These are phyloP conservation scores for Exserohilum turcica DNA, from an alignment of 2,329 filamentous ascomycete genomes.

Conservation along the genomic window DNA sequence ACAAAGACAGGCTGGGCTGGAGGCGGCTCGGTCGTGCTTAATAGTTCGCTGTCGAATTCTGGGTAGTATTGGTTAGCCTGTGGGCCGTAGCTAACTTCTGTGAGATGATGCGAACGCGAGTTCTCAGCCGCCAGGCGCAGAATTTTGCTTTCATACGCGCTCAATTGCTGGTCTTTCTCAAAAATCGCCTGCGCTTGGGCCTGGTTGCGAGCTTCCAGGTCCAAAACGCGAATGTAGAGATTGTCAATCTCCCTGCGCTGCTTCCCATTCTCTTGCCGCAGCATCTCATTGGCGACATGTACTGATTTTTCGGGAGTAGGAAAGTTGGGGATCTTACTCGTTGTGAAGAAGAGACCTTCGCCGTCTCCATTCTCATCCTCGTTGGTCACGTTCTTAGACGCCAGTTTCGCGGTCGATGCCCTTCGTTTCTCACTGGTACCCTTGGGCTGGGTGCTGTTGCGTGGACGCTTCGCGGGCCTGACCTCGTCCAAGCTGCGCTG, in stretches of 20 bases:
- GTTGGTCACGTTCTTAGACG: slow-evolving; percentile 14
- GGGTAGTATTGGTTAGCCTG: slow-evolving; percentile 17
- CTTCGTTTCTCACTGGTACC: slow-evolving; percentile 13
- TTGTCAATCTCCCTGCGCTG: slow-evolving; percentile 16
- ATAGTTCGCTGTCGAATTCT: slow-evolving; percentile 29
- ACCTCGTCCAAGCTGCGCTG: slow-evolving; percentile 20
- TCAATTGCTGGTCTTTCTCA: slow-evolving; percentile 7
- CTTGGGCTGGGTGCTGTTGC: slow-evolving; percentile 7
- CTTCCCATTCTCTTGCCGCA: slow-evolving; percentile 1
- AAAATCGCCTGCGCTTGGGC: slow-evolving; percentile 8
- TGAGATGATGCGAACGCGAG: neutral
- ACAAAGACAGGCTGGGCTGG: slow-evolving; percentile 17
- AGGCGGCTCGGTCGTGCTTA: slow-evolving; percentile 8
- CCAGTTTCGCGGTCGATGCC: slow-evolving; percentile 8
- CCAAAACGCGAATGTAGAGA: slow-evolving; percentile 9
- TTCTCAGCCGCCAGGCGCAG: neutral
- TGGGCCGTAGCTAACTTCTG: slow-evolving; percentile 1
- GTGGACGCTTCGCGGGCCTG: slow-evolving; percentile 18
- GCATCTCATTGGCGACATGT: neutral
- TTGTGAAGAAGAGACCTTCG: slow-evolving; percentile 25
- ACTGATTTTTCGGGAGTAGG: neutral
- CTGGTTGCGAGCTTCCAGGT: slow-evolving; percentile 9
- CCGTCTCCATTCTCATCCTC: slow-evolving; percentile 18
- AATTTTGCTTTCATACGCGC: slow-evolving; percentile 7
- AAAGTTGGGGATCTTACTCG: slow-evolving; percentile 22